Evolutionary conservation across 148 eudicot species (phyloP), one percentile per base, ranked within the genome.

Genomic region (Chenopodium suecicum): DNA sequence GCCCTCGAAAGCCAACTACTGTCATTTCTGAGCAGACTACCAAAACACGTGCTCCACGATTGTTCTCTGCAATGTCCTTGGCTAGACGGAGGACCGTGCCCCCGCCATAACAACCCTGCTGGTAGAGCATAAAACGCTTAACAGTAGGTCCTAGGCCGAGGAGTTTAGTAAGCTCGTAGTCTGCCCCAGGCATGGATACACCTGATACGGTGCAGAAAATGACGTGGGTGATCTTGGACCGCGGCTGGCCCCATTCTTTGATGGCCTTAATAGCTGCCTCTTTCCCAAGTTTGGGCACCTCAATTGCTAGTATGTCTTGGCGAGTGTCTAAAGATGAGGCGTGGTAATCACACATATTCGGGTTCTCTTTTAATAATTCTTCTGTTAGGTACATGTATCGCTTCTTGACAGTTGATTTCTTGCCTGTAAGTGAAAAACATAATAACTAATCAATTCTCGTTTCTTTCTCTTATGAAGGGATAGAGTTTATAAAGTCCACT

Each of bases 241-340:
- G 19, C 1, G 77, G 63, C 50, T 74, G 77, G 37, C 63, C 63
- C 77, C 77, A 74, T 37, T 75, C 78, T 19, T 75, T 75, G 65
- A 75, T 52, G 65, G 78, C 78, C 65, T 75, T 75, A 6, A 75
- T 22, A 25, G 78, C 78, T 7, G 78, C 78, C 65, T 75, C 78
- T 54, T 75, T 75, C 0, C 78, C 65, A 1, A 75, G 65, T 20
- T 54, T 52, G 1, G 78, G 78, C 23, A 75, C 78, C 25, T 75
- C 78, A 9, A 44, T 27, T 31, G 46, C 44, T 0, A 75, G 41
- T 16, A 75, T 54, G 41, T 54, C 66, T 75, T 75, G 65, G 41
- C 78, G 78, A 2, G 44, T 31, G 66, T 75, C 78, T 3, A 75
- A 32, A 46, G 78, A 75, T 0, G 65, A 27, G 1, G 65, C 66